A percentile compares a stretch with the other conserved stretches of the same genome.
These are phyloP conservation scores for Perilla frutescens DNA, from an alignment of 257 asterid genomes.

Conservation along the genomic window DNA sequence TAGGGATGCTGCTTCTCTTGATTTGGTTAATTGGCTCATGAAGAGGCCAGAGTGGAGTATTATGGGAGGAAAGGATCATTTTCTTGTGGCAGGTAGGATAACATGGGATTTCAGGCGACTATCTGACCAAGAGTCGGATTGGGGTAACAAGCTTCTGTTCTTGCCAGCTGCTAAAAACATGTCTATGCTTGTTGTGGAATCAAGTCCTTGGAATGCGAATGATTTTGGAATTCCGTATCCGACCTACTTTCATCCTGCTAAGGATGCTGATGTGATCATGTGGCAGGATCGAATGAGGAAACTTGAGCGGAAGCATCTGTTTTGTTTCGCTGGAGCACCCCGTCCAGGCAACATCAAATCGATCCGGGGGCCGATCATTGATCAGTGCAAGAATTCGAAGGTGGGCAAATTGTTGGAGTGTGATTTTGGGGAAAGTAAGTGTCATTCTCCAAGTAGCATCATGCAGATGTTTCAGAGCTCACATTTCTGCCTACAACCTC, in stretches of 20 bases:
- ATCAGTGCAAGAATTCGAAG: conserved; percentile 70
- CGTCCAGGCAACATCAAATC: conserved; percentile 74
- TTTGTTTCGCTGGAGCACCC: conserved; percentile 91
- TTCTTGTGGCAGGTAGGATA: conserved; percentile 87
- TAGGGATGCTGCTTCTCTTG: conserved; percentile 84
- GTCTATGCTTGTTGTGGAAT: conserved; percentile 90
- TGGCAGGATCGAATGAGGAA: conserved; percentile 89
- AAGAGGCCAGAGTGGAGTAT: conserved; percentile 77
- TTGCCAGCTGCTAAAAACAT: conserved; percentile 78
- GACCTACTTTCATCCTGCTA: conserved; percentile 82
- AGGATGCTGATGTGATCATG: conserved; percentile 58
- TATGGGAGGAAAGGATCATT: conserved; percentile 94
- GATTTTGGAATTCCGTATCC: conserved; percentile 91
- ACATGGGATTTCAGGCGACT: conserved; percentile 92
- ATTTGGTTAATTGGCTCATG: conserved; percentile 73
- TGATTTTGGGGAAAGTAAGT: conserved; percentile 76
- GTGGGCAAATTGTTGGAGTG: conserved; percentile 69
- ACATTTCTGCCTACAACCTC: conserved; percentile 84
- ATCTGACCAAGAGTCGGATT: conserved; percentile 58
- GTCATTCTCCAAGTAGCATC: conserved; percentile 80
- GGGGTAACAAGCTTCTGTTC: conserved; percentile 89
- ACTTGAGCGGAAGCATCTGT: conserved; percentile 64
- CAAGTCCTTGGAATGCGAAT: conserved; percentile 85
- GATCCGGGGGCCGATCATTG: conserved; percentile 72
- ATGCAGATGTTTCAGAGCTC: conserved; percentile 92